Evolutionary conservation across 2,329 filamentous ascomycete species (phyloP).

Genomic region (Xenoacremonium recifei): DNA sequence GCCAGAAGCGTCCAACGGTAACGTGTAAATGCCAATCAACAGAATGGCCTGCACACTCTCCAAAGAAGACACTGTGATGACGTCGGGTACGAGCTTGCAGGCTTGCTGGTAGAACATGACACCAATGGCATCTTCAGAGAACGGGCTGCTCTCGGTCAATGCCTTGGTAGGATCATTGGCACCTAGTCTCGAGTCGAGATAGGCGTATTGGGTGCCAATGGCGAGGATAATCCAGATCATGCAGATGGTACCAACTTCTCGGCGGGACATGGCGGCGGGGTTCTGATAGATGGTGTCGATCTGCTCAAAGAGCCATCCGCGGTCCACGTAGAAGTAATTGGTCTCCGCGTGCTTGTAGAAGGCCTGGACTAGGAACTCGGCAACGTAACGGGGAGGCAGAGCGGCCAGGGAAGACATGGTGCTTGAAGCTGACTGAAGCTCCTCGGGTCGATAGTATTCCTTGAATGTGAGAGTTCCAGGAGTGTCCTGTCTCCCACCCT

Average conservation of each 20-base stretch:
- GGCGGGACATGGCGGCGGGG: constrained; percentile 34
- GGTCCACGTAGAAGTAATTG: constrained; percentile 48
- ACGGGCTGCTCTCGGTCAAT: constrained; percentile 21
- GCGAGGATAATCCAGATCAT: constrained; percentile 47
- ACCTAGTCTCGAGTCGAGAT: constrained; percentile 37
- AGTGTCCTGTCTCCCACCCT: constrained; percentile 24
- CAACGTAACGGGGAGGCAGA: constrained; percentile 45
- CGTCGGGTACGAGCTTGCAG: constrained; percentile 52
- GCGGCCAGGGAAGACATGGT: constrained; percentile 37
- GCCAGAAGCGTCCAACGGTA: constrained; percentile 56
- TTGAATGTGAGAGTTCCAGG: constrained; percentile 31
- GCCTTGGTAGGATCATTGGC: constrained; percentile 18
- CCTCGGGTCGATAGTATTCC: constrained; percentile 45
- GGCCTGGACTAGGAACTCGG: constrained; percentile 44
- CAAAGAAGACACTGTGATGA: constrained; percentile 54
- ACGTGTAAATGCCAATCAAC: constrained; percentile 53
- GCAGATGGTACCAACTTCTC: constrained; percentile 42
- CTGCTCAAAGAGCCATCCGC: constrained; percentile 40
- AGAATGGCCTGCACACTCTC: constrained; percentile 58
- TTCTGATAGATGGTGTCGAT: constrained; percentile 42
- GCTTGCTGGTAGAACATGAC: constrained; percentile 57
- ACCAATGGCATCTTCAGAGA: constrained; percentile 52
- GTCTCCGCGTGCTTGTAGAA: constrained; percentile 49
- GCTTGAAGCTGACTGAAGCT: constrained; percentile 41
- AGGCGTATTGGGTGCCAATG: constrained; percentile 50